Conservation (phyloP, 345 rosid species). For the Conringia planisiliqua region DNA sequence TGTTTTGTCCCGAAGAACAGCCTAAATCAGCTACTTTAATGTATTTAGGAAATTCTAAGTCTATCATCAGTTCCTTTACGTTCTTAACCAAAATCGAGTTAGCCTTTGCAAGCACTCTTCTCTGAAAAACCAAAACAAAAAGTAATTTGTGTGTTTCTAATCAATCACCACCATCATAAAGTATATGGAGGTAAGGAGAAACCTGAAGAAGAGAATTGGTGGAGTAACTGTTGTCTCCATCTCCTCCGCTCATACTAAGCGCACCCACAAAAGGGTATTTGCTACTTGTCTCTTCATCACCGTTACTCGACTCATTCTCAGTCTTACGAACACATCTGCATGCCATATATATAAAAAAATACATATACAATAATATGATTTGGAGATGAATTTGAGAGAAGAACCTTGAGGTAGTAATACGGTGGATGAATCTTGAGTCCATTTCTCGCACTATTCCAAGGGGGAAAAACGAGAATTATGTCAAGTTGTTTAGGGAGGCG, state of each 20-base stretch:
- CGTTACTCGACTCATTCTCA: background rate
- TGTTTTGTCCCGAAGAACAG: constrained; percentile 51
- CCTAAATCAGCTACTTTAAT: constrained; percentile 45
- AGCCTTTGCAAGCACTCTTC: constrained; percentile 11
- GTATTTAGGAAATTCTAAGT: constrained; percentile 14
- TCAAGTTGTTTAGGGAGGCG: background rate
- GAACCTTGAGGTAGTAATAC: background rate
- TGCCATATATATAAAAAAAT: background rate
- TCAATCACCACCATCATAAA: background rate
- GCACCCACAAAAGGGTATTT: constrained; percentile 1
- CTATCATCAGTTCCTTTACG: constrained; percentile 8
- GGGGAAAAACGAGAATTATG: background rate
- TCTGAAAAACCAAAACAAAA: background rate
- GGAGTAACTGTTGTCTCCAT: constrained; percentile 24
- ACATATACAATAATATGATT: background rate
- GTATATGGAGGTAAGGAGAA: background rate
- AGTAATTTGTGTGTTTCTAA: background rate
- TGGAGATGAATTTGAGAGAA: background rate
- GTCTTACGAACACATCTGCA: background rate
- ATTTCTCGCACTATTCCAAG: background rate
- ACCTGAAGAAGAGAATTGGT: constrained; percentile 28
- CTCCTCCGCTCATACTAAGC: constrained; percentile 27
- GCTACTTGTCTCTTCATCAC: background rate
- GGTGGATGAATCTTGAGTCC: constrained; percentile 3
- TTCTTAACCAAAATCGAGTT: constrained; percentile 10